Evolutionary conservation across 768 basidiomycete species (phyloP), one percentile per base, ranked within the genome.

Genomic region (Tephrocybe sp.): DNA sequence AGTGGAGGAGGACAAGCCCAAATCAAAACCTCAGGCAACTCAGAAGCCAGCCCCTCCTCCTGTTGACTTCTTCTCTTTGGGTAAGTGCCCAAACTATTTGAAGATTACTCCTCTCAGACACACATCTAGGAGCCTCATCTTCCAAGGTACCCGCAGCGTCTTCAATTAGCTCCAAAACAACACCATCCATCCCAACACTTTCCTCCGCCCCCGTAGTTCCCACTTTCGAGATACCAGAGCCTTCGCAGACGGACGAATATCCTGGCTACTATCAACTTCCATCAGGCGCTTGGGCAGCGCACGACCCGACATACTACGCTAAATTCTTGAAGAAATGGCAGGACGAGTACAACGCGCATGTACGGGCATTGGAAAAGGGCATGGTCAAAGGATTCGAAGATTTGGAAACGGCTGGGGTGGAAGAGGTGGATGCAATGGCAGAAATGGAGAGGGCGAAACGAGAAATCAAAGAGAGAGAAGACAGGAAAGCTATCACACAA

Each of bases 211-310:
- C 90, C 4, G 64, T 64, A 12, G 63, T 92, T 10, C 77, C 84
- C 4, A 80, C 79, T 37, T 91, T 84, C 55, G 72, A 78, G 34
- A 80, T 84, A 0, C 91, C 89, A 1, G 82, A 84, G 45, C 91
- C 91, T 1, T 85, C 83, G 5, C 78, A 80, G 3, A 72, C 73
- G 7, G 91, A 93, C 60, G 79, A 80, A 13, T 91, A 91, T 64
- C 91, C 91, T 1, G 91, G 91, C 5, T 94, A 93, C 69, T 92
- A 93, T 57, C 83, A 85, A 46, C 75, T 87, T 16, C 89, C 91
- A 0, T 86, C 88, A 6, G 91, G 91, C 15, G 66, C 76, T 27
- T 94, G 91, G 83, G 85, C 80, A 21, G 80, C 83, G 0, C 76
- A 92, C 60, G 88, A 93, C 44, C 66, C 79, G 0, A 74, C 61